Evolutionary conservation across 2,329 filamentous ascomycete species (phyloP).

Genomic region (Neocatenulostroma microsporum): DNA sequence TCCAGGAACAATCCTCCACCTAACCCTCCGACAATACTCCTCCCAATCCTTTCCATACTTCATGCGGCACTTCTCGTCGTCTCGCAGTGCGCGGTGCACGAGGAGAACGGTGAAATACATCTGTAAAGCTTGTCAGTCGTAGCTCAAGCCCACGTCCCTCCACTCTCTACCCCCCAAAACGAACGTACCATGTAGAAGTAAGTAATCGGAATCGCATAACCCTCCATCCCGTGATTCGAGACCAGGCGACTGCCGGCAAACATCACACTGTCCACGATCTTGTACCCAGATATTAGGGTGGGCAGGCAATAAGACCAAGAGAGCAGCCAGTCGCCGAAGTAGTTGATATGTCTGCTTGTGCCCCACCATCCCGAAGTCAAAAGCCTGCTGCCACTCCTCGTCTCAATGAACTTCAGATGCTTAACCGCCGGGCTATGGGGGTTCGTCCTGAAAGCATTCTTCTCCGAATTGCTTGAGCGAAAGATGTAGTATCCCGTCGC

Average conservation of each 20-base stretch:
- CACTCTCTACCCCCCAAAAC: too few relatives aligned
- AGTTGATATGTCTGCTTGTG: conserved; percentile 85
- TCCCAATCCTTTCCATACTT: conserved; percentile 96
- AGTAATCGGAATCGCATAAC: conserved; percentile 79
- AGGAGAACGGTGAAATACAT: conserved; percentile 83
- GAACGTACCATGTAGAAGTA: conserved; percentile 97
- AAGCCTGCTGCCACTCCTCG: conserved; percentile 70
- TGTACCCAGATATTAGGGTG: conserved; percentile 75
- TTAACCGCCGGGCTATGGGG: conserved; percentile 70
- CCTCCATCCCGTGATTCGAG: conserved; percentile 51
- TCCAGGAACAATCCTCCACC: conserved; percentile 73
- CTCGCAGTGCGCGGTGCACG: conserved; percentile 75
- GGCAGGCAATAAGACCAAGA: conserved; percentile 84
- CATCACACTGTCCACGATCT: conserved; percentile 55
- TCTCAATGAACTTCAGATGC: conserved; percentile 80
- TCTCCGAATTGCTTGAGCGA: conserved; percentile 87
- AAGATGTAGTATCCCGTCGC: conserved; percentile 79
- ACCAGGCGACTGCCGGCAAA: conserved; percentile 55
- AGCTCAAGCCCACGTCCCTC: too few relatives aligned
- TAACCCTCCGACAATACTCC: conserved; percentile 74
- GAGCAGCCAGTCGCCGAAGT: conserved; percentile 91
- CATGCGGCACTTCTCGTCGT: conserved; percentile 80
- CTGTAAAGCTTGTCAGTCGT: too few relatives aligned
- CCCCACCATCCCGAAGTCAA: conserved; percentile 92
- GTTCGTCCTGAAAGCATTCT: conserved; percentile 87